A percentile compares a stretch with the other conserved stretches of the same genome.
phyloP scores from a whole-genome alignment of 2,329 filamentous ascomycete species.

The Fusarium longipes region DNA sequence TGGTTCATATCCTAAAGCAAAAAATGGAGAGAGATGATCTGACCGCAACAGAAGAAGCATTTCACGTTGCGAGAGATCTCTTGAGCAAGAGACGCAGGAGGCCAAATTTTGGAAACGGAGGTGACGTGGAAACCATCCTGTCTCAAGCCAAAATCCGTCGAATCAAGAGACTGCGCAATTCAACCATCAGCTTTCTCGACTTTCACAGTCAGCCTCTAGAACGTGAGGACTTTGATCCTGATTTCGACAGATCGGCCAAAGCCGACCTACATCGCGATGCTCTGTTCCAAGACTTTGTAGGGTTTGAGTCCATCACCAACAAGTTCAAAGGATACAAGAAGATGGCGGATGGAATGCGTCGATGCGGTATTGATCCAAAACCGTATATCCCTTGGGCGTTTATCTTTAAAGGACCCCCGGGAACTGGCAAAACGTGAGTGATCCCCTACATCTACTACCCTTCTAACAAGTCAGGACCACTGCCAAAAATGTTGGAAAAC shows the following conservation, averaged over 20 bases:
- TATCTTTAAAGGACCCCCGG: background rate
- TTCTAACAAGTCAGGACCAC: background rate
- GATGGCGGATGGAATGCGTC: background rate
- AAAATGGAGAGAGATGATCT: background rate
- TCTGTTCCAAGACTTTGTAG: background rate
- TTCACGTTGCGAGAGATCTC: background rate
- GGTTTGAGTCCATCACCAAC: background rate
- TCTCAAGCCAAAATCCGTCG: background rate
- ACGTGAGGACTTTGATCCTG: background rate
- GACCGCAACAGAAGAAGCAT: background rate
- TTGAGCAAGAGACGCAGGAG: background rate
- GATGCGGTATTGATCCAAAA: background rate
- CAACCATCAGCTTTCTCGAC: background rate
- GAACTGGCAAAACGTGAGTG: background rate
- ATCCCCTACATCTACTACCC: background rate
- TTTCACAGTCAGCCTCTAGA: background rate
- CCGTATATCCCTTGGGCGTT: background rate
- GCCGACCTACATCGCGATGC: background rate
- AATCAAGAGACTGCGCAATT: background rate
- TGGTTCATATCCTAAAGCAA: background rate
- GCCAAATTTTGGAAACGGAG: slow-evolving; percentile 2
- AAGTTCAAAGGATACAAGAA: background rate
- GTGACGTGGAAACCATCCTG: background rate
- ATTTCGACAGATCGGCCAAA: background rate
- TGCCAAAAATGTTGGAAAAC: background rate